Evolutionary conservation across 441 rosid genomes (phyloP), one percentile per base, ranked within the genome.

Genomic region (Manihot esculenta): DNA sequence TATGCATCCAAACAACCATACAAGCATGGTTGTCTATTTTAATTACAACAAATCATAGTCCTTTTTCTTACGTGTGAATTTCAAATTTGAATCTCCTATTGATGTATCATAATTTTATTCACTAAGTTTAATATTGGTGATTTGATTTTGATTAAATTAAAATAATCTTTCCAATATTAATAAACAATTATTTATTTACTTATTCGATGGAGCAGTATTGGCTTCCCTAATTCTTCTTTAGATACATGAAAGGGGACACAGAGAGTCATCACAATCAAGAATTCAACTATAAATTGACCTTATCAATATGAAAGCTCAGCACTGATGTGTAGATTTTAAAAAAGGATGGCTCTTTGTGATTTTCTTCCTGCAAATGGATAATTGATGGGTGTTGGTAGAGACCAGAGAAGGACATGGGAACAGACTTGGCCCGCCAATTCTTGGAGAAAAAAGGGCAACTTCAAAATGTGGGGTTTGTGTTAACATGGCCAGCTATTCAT

Each of bases 401-500:
- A 55, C 24, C n/a, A 12, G 5, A 49, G 23, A 47, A 50, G 38
- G 59, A 54, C 13, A 35, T 26, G 27, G n/a, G 41, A 54, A 67
- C 13, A 54, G 54, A 68, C 7, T 17, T 26, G 62, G 72, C 27
- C 64, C 45, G 72, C 56, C 64, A 35, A 35, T 35, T 45, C 47
- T 69, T n/a, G 17, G 45, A 1, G 65, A 20, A 47, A 26, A 69
- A 69, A 3, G 48, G 4, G n/a, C 2, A 20, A 24, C 48, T 56
- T 68, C 47, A 53, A n/a, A 13, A 5, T 15, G 71, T 69, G 55
- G 72, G 64, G 64, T 45, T 26, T 18, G 54, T 13, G 56, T 27
- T 33, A 69, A 58, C 65, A 58, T 58, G 65, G 56, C 44, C 72
- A 44, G 64, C 70, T 66, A 6, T 65, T 65, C 2, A 26, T 54